Percentiles rank a stretch among this genome's conserved stretches.
These are phyloP conservation scores for Hemileia vastatrix DNA, from an alignment of 1,284 basidiomycete species.

Conservation along the genomic window DNA sequence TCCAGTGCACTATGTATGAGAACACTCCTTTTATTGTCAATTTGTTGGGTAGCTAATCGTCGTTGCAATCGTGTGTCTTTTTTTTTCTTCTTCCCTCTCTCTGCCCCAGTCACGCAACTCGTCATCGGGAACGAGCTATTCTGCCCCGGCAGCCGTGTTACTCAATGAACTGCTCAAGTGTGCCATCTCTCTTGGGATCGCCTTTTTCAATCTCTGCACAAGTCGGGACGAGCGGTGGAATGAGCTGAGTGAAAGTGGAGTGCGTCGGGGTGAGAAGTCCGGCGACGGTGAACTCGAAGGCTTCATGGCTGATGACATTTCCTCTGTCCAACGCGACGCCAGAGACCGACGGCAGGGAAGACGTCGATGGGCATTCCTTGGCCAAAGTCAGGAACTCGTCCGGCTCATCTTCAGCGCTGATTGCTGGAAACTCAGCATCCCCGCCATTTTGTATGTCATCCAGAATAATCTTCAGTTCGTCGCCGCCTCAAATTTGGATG, in stretches of 20 bases:
- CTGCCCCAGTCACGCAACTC: constrained; percentile 39
- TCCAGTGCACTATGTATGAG: constrained; percentile 11
- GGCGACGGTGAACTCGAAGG: too few relatives aligned
- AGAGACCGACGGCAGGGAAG: neutral
- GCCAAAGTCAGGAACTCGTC: constrained; percentile 16
- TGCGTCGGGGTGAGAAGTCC: neutral
- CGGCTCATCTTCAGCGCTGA: constrained; percentile 65
- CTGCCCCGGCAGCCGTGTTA: constrained; percentile 80
- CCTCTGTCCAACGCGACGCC: neutral
- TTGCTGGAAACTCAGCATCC: constrained; percentile 93
- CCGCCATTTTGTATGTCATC: constrained; percentile 87
- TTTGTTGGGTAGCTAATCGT: neutral
- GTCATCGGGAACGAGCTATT: constrained; percentile 54
- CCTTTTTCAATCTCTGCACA: constrained; percentile 49
- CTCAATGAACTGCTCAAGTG: constrained; percentile 89
- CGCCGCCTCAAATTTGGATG: constrained; percentile 81
- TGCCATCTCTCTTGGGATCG: constrained; percentile 65
- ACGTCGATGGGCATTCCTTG: too few relatives aligned
- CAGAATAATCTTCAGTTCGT: constrained; percentile 96
- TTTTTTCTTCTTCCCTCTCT: neutral
- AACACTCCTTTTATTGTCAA: neutral
- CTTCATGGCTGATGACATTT: too few relatives aligned
- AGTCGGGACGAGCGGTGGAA: neutral
- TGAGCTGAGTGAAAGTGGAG: too few relatives aligned
- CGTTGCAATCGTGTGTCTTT: neutral